Conservation (phyloP, 1,284 basidiomycete genomes). For the Ganoderma resinaceum region DNA sequence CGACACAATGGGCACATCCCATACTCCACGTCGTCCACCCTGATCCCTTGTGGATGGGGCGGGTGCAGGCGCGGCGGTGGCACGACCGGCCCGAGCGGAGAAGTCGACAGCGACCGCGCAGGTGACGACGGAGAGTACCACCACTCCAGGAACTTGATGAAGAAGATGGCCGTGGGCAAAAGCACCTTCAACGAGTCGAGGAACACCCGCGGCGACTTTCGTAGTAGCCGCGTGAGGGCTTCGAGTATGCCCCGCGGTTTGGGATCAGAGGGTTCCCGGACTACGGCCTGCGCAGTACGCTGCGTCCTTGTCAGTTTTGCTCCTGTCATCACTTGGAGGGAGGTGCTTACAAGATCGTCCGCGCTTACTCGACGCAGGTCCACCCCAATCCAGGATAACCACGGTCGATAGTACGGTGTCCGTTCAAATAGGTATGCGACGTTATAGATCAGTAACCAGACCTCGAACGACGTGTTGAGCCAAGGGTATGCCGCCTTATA, state of each 20-base stretch:
- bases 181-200: slow-evolving; percentile 84
- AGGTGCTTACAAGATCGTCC: slow-evolving; percentile 71
- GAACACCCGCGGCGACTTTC: slow-evolving; percentile 64
- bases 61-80: slow-evolving; percentile 78
- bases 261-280: slow-evolving; percentile 32
- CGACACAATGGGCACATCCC: slow-evolving; percentile 88
- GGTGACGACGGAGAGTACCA: slow-evolving; percentile 98
- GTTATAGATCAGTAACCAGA: slow-evolving; percentile 86
- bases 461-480: slow-evolving; percentile 78
- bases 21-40: slow-evolving; percentile 68
- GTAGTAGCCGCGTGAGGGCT: slow-evolving; percentile 52
- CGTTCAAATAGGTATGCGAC: slow-evolving; percentile 91
- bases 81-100: slow-evolving; percentile 70
- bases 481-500: slow-evolving; percentile 87
- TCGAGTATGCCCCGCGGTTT: slow-evolving; percentile 47
- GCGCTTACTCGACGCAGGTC: slow-evolving; percentile 81
- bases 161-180: slow-evolving; percentile 93
- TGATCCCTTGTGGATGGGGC: slow-evolving; percentile 72
- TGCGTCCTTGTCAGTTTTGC: slow-evolving; percentile 18
- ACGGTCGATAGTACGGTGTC: slow-evolving; percentile 91
- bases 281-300: slow-evolving; percentile 41
- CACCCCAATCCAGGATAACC: slow-evolving; percentile 86
- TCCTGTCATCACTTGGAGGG: not conserved
- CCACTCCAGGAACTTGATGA: slow-evolving; percentile 98
- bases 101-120: slow-evolving; percentile 66